Percentiles rank a stretch among this genome's conserved stretches.
Evolutionary conservation across 1,284 basidiomycete species (phyloP).

Genomic region (Chalciporus sp.): DNA sequence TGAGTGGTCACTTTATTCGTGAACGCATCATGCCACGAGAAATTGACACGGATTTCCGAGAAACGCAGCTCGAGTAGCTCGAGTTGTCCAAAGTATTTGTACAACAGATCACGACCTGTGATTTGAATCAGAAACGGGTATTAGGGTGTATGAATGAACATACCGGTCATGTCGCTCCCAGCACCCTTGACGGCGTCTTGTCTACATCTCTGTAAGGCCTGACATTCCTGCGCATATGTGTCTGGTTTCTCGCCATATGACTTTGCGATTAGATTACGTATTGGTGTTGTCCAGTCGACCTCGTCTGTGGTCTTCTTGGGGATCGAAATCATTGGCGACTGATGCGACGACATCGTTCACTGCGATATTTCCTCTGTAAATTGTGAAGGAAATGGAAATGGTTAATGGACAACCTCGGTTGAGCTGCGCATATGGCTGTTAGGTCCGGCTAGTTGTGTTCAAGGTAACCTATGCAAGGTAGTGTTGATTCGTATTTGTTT

Average conservation of each 20-base stretch:
- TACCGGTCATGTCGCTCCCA: slow-evolving; percentile 90
- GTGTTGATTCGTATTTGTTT: slow-evolving; percentile 32
- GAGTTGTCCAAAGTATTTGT: slow-evolving; percentile 99
- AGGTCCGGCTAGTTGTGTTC: slow-evolving; percentile 1
- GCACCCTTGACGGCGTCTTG: slow-evolving; percentile 96
- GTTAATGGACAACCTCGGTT: background rate
- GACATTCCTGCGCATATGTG: slow-evolving; percentile 83
- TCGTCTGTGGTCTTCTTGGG: slow-evolving; percentile 81
- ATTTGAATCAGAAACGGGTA: slow-evolving; percentile 6
- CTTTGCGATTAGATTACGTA: slow-evolving; percentile 84
- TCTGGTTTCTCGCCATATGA: slow-evolving; percentile 95
- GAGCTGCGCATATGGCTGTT: slow-evolving; percentile 4
- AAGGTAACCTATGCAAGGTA: background rate
- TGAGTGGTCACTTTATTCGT: slow-evolving; percentile 92
- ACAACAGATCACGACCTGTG: slow-evolving; percentile 87
- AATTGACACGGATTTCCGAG: slow-evolving; percentile 93
- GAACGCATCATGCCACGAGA: slow-evolving; percentile 97
- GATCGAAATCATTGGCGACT: slow-evolving; percentile 82
- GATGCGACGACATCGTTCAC: slow-evolving; percentile 60
- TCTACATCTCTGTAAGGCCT: slow-evolving; percentile 83
- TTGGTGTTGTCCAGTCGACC: slow-evolving; percentile 91
- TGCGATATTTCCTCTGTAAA: background rate
- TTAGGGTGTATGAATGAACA: slow-evolving; percentile 24
- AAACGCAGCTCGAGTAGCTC: slow-evolving; percentile 97
- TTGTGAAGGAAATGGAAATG: background rate